Evolutionary conservation across 1,284 basidiomycete species (phyloP).

Genomic region (Ceratobasidium sp.): DNA sequence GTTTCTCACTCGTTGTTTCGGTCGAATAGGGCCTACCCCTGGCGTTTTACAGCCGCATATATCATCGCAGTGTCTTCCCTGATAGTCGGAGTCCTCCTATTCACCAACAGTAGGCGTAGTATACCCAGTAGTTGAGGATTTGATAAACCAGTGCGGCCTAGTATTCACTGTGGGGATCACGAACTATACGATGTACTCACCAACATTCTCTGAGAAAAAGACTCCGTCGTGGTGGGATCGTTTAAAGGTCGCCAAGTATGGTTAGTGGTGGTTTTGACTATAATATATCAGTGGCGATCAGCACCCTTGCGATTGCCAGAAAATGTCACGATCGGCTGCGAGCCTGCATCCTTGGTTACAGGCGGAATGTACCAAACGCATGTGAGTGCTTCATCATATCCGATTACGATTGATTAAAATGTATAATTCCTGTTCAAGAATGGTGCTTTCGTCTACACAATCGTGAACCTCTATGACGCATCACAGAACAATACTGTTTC

Average conservation of each 20-base stretch:
- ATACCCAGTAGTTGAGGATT: background rate
- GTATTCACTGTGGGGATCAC: background rate
- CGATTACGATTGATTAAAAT: no score
- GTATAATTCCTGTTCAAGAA: background rate
- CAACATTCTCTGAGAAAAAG: background rate
- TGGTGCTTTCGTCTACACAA: background rate
- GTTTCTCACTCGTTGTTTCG: no score
- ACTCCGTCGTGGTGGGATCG: background rate
- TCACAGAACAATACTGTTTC: background rate
- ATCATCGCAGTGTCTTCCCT: background rate
- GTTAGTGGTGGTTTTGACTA: no score
- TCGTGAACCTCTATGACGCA: background rate
- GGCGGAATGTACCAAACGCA: background rate
- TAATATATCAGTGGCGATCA: no score
- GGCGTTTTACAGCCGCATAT: background rate
- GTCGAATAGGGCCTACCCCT: background rate
- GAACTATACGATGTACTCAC: background rate
- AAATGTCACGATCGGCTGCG: background rate
- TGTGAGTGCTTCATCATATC: background rate
- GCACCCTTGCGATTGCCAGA: background rate
- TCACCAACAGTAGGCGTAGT: background rate
- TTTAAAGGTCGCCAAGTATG: no score
- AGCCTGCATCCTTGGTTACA: background rate
- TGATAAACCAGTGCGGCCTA: background rate
- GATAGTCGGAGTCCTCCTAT: background rate